Evolutionary conservation across 192 early-diverging fungal species (phyloP).

Genomic region (Obelidium mucronatum): DNA sequence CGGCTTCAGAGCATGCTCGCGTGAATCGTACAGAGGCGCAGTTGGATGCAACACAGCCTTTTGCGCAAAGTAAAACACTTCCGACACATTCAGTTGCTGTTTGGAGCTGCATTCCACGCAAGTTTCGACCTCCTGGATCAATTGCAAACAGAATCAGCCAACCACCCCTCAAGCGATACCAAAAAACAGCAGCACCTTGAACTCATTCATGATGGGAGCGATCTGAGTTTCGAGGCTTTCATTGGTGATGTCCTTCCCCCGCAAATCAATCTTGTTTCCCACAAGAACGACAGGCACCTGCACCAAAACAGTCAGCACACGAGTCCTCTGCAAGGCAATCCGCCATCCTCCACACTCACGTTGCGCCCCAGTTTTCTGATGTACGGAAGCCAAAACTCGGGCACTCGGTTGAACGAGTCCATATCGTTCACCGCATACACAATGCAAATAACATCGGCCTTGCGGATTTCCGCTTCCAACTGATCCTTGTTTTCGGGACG

Average conservation of each 20-base stretch:
- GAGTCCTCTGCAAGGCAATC: too few species aligned
- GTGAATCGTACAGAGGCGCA: conserved; percentile 93
- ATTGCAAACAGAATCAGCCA: not conserved
- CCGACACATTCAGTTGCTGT: conserved; percentile 91
- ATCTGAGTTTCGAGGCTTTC: conserved; percentile 92
- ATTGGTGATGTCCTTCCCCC: conserved; percentile 84
- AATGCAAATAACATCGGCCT: conserved; percentile 98
- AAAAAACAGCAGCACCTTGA: conserved; percentile 68
- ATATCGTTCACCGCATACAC: conserved; percentile 92
- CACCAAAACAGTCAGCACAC: not conserved
- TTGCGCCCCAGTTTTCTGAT: conserved; percentile 92
- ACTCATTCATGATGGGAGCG: conserved; percentile 99
- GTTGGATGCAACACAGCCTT: conserved; percentile 98
- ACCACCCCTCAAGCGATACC: not conserved
- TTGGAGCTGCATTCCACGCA: conserved; percentile 99
- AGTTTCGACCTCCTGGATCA: conserved; percentile 89
- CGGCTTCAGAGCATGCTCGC: conserved; percentile 89
- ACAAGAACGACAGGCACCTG: conserved; percentile 93
- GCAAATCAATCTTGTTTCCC: conserved; percentile 90
- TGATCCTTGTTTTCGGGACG: conserved; percentile 87
- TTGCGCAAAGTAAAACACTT: conserved; percentile 99
- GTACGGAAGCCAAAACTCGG: conserved; percentile 92
- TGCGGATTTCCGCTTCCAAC: conserved; percentile 92
- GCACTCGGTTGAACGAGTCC: conserved; percentile 84
- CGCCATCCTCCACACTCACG: conserved; percentile 56